Percentiles rank a stretch among this genome's conserved stretches.
Conservation (phyloP, 1,139 yeast species). For the Scheffersomyces illinoinensis region DNA sequence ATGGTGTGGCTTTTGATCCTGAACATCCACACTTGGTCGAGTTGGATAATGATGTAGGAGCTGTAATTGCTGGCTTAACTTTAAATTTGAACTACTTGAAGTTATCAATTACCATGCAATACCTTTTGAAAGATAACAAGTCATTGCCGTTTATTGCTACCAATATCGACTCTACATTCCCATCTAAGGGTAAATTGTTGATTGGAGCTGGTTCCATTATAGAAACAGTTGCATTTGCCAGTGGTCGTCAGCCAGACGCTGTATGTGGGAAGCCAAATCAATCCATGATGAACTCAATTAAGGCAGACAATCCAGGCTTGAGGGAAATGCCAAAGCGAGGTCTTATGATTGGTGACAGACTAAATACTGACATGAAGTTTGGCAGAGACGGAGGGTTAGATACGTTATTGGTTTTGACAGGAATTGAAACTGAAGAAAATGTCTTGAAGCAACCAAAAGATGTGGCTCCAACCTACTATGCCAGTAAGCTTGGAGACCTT, state of each 20-base stretch:
- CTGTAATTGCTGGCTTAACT: constrained; percentile 88
- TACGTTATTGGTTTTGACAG: constrained; percentile 85
- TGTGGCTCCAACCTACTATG: constrained; percentile 67
- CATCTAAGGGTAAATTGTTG: constrained; percentile 77
- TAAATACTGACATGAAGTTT: constrained; percentile 92
- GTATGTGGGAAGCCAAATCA: constrained; percentile 88
- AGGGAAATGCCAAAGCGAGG: constrained; percentile 60
- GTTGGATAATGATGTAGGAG: constrained; percentile 75
- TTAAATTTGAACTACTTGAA: constrained; percentile 76
- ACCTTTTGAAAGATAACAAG: constrained; percentile 60
- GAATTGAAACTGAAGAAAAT: constrained; percentile 75
- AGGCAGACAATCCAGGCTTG: constrained; percentile 56
- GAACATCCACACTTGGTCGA: constrained; percentile 34
- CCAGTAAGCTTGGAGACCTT: constrained; percentile 74
- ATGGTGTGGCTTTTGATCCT: constrained; percentile 36
- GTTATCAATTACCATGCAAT: constrained; percentile 79
- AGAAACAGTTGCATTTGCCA: constrained; percentile 72
- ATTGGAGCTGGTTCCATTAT: constrained; percentile 97
- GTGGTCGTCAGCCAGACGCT: constrained; percentile 69
- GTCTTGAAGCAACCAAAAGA: constrained; percentile 43
- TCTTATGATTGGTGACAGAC: constrained; percentile 93
- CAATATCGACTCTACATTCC: constrained; percentile 94
- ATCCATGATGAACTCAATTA: constrained; percentile 88
- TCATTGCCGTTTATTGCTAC: constrained; percentile 83
- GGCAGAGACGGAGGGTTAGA: constrained; percentile 84